Conservation (phyloP, 495 filamentous ascomycete species). For the Acidomyces sp. region DNA sequence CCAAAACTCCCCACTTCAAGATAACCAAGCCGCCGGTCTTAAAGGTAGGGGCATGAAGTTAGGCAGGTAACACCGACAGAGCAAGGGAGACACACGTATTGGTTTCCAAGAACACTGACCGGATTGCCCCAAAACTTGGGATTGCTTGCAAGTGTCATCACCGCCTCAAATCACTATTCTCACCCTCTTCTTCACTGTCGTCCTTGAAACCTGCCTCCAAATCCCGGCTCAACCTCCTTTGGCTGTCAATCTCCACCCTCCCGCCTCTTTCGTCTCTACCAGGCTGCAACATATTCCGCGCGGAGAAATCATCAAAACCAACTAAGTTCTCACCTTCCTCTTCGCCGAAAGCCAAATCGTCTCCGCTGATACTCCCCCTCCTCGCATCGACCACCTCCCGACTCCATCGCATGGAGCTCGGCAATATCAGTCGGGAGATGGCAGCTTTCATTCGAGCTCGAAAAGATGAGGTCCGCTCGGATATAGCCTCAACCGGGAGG, state of each 20-base stretch:
- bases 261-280: slow-evolving; percentile 39
- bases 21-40: too few species aligned
- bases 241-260: slow-evolving; percentile 30
- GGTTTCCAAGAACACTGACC: too few species aligned
- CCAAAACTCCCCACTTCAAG: too few species aligned
- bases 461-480: slow-evolving; percentile 45
- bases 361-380: slow-evolving; percentile 38
- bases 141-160: background rate
- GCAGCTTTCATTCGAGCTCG: slow-evolving; percentile 46
- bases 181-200: slow-evolving; percentile 62
- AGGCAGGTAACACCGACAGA: background rate
- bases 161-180: slow-evolving; percentile 10
- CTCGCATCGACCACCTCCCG: slow-evolving; percentile 28
- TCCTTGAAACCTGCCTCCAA: slow-evolving; percentile 74
- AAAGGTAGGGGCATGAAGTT: too few species aligned
- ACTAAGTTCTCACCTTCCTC: slow-evolving; percentile 54
- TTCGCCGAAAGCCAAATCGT: slow-evolving; percentile 55
- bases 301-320: slow-evolving; percentile 45
- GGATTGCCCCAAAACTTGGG: too few species aligned
- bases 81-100: background rate
- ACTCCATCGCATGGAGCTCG: slow-evolving; percentile 16
- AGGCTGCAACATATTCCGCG: slow-evolving; percentile 25
- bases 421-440: slow-evolving; percentile 42
- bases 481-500: slow-evolving; percentile 40
- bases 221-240: slow-evolving; percentile 62